Conservation (phyloP, 78 protist species). For the Polysphondylium violaceum region DNA sequence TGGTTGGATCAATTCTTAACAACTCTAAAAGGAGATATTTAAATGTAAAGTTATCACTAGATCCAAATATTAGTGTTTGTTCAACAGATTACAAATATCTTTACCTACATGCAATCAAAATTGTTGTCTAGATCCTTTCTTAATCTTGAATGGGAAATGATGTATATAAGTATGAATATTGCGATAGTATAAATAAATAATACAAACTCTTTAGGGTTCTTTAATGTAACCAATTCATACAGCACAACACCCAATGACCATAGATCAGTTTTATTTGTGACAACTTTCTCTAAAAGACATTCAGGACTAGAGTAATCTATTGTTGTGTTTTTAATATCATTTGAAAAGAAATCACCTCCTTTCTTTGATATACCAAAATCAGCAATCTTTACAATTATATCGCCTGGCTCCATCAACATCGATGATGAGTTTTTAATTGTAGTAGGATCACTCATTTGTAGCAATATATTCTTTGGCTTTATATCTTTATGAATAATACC, state of each 20-base stretch:
- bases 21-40: too few species aligned
- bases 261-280: conserved; percentile 10
- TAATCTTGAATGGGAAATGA: too few species aligned
- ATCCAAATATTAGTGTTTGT: too few species aligned
- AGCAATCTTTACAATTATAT: conserved; percentile 92
- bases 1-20: too few species aligned
- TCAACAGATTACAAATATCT: too few species aligned
- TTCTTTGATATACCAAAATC: conserved; percentile 99
- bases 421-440: background rate
- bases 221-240: conserved; percentile 15
- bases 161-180: too few species aligned
- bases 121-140: too few species aligned
- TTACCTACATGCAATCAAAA: too few species aligned
- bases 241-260: conserved; percentile 10
- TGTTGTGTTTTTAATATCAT: conserved; percentile 5
- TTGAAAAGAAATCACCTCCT: background rate
- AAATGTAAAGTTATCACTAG: too few species aligned
- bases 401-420: background rate
- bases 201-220: too few species aligned
- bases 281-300: background rate
- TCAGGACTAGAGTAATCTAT: background rate
- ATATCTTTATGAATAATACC: conserved; percentile 96
- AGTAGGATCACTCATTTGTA: background rate
- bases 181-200: too few species aligned
- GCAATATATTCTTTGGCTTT: conserved; percentile 97